Percentiles rank a stretch among this genome's conserved stretches.
Conservation (phyloP, 805 yeast genomes). For the Candida suzukii region DNA sequence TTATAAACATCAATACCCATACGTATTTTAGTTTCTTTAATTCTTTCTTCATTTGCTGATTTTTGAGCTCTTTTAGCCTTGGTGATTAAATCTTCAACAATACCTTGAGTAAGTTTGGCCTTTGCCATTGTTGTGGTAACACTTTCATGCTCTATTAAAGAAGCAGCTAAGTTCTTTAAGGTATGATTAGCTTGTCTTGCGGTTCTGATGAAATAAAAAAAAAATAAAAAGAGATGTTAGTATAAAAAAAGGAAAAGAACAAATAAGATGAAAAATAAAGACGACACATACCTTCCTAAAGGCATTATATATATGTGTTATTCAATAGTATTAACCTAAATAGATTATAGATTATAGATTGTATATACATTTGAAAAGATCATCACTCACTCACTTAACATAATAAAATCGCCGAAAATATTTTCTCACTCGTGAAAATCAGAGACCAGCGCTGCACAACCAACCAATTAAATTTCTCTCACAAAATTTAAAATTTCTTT, state of each 20-base stretch:
- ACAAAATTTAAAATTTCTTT: too few relatives aligned
- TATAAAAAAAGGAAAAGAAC: neutral
- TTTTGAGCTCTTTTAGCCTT: slow-evolving; percentile 36
- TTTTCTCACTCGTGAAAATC: too few relatives aligned
- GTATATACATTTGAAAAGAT: too few relatives aligned
- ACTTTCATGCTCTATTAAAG: slow-evolving; percentile 62
- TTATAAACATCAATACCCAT: slow-evolving; percentile 36
- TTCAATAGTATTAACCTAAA: too few relatives aligned
- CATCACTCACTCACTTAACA: too few relatives aligned
- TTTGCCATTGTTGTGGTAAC: slow-evolving; percentile 69
- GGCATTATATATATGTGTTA: neutral
- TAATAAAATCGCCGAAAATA: too few relatives aligned
- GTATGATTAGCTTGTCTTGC: slow-evolving; percentile 48
- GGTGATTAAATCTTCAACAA: slow-evolving; percentile 58
- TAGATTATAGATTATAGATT: too few relatives aligned
- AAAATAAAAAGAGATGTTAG: neutral
- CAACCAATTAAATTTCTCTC: too few relatives aligned
- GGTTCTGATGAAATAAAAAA: slow-evolving; percentile 23
- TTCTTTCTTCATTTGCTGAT: slow-evolving; percentile 9
- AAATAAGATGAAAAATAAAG: neutral
- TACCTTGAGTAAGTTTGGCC: slow-evolving; percentile 61
- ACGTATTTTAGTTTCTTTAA: slow-evolving; percentile 21
- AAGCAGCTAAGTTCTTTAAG: slow-evolving; percentile 58
- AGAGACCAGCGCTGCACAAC: too few relatives aligned
- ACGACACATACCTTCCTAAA: slow-evolving; percentile 6